Conservation (phyloP, 1,284 basidiomycete species). For the Mycena citricolor region DNA sequence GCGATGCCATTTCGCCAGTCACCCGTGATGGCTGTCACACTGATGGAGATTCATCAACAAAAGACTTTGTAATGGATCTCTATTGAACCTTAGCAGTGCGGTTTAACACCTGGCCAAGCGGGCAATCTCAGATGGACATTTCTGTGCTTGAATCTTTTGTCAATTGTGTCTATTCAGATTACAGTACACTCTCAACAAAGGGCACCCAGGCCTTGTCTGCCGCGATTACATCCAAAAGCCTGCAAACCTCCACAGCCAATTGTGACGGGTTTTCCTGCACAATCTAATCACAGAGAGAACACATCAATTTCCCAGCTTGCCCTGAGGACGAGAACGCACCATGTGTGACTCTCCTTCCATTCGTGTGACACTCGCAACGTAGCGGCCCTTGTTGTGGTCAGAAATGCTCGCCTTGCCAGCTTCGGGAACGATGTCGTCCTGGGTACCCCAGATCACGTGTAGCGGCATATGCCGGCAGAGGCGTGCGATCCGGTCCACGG, state of each 20-base stretch:
- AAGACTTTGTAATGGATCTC: too few species aligned
- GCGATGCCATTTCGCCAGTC: slow-evolving; percentile 81
- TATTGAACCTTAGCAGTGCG: too few species aligned
- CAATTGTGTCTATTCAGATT: too few species aligned
- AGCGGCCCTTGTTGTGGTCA: slow-evolving; percentile 2
- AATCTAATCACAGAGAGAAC: too few species aligned
- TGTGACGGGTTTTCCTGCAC: slow-evolving; percentile 8
- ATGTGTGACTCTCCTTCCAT: slow-evolving; percentile 9
- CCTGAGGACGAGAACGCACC: slow-evolving; percentile 1
- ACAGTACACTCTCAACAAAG: too few species aligned
- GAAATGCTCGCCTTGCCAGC: neutral
- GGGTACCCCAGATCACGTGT: slow-evolving; percentile 6
- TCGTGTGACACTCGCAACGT: slow-evolving; percentile 4
- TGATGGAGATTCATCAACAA: too few species aligned
- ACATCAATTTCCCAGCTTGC: neutral
- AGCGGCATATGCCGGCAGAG: slow-evolving; percentile 1
- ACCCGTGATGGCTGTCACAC: too few species aligned
- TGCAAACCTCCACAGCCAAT: slow-evolving; percentile 6
- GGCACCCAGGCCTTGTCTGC: too few species aligned
- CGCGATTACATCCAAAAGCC: slow-evolving; percentile 5
- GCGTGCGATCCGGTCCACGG: neutral
- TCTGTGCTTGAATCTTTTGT: too few species aligned
- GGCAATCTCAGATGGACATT: too few species aligned
- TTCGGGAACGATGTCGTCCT: slow-evolving; percentile 5
- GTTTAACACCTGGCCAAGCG: too few species aligned